A percentile compares a stretch with the other conserved stretches of the same genome.
phyloP scores from a whole-genome alignment of 495 filamentous ascomycete genomes.

The Elasticomyces elasticus region DNA sequence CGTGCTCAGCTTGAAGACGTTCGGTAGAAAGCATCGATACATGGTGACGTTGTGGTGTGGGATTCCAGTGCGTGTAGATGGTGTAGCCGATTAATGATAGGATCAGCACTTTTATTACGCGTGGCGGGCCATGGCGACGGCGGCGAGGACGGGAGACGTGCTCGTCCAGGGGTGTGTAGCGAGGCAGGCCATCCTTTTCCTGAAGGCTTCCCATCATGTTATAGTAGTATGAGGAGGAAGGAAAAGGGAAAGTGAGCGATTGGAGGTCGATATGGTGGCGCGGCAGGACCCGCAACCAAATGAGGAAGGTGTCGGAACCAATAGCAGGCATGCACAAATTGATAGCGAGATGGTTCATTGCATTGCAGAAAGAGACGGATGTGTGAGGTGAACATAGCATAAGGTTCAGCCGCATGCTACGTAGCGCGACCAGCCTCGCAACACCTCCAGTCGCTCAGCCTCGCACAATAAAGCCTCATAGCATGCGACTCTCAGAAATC shows the following conservation, averaged over 20 bases:
- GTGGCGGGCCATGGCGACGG: neutral
- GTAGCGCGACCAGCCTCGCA: no score
- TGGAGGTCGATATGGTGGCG: neutral
- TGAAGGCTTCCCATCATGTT: neutral
- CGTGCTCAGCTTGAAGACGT: conserved; percentile 17
- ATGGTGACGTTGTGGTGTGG: neutral
- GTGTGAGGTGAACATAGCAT: no score
- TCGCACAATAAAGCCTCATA: no score
- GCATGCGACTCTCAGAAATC: no score
- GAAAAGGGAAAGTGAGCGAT: neutral
- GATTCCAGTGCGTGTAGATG: neutral
- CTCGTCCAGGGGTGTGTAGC: conserved; percentile 7
- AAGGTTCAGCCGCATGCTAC: no score
- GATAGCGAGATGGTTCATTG: no score
- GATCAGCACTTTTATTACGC: neutral
- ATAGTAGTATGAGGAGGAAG: neutral
- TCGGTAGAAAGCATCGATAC: conserved; percentile 12
- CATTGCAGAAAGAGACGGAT: no score
- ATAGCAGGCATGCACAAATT: no score
- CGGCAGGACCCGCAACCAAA: no score
- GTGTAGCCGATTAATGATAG: neutral
- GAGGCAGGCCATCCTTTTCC: conserved; percentile 9
- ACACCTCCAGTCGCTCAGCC: no score
- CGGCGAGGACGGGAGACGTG: neutral
- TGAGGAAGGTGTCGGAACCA: no score